Evolutionary conservation across 2,329 filamentous ascomycete species (phyloP).

Genomic region (Penicillium sp.): DNA sequence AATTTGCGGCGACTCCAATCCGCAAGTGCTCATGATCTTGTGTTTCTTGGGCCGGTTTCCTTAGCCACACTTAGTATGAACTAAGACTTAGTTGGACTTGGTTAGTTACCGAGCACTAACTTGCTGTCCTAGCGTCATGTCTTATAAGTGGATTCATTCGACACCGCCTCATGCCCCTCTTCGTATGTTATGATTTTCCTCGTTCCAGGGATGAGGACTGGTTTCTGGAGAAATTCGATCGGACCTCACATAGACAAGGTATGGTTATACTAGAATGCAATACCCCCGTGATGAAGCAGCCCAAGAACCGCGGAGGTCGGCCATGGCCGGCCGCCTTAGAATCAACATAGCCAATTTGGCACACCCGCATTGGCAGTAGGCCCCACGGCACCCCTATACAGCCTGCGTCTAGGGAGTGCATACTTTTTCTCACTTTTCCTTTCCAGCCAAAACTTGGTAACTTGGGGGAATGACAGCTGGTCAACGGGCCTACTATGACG

Average conservation of each 20-base stretch:
- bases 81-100: neutral
- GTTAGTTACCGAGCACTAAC: neutral
- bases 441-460: neutral
- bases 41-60: neutral
- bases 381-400: neutral
- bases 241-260: neutral
- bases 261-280: neutral
- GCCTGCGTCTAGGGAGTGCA: neutral
- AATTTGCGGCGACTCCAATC: neutral
- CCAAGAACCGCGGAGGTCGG: neutral
- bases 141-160: constrained; percentile 12
- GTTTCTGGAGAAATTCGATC: neutral
- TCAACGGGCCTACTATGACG: neutral
- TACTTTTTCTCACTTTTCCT: neutral
- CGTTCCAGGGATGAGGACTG: neutral
- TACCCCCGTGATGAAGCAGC: neutral
- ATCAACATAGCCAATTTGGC: neutral
- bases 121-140: constrained; percentile 9
- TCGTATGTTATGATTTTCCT: neutral
- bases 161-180: constrained; percentile 24
- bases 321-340: neutral
- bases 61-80: neutral
- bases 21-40: constrained; percentile 1
- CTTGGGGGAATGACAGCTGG: neutral
- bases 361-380: neutral